Percentiles rank a stretch among this genome's conserved stretches.
Evolutionary conservation across 192 early-diverging fungal genomes (phyloP).

Genomic region (Paraglomus brasilianum): DNA sequence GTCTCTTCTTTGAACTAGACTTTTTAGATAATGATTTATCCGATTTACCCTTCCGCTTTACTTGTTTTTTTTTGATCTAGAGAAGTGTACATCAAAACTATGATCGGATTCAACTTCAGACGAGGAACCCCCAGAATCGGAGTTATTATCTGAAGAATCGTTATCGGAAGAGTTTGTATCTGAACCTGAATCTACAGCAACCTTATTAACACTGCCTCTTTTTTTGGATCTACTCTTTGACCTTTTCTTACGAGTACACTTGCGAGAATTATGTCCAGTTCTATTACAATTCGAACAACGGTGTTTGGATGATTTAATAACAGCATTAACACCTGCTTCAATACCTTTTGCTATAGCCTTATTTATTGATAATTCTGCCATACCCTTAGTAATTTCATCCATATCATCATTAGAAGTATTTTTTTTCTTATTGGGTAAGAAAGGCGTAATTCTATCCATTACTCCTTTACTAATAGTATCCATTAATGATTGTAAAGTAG

Average conservation of each 20-base stretch:
- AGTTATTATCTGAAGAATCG: not conserved
- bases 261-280: constrained; percentile 17
- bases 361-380: constrained; percentile 22
- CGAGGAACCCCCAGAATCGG: not conserved
- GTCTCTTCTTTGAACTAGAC: too few relatives aligned
- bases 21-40: too few relatives aligned
- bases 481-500: constrained; percentile 28
- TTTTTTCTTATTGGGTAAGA: constrained; percentile 25
- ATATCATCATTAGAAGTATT: constrained; percentile 18
- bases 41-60: not conserved
- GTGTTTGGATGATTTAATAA: constrained; percentile 19
- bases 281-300: not conserved
- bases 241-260: constrained; percentile 1
- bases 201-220: constrained; percentile 15
- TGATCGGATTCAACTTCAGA: not conserved
- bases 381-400: constrained; percentile 23
- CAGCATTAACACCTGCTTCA: not conserved
- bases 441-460: constrained; percentile 12
- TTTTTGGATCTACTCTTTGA: constrained; percentile 10
- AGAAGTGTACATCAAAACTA: too few relatives aligned
- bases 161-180: not conserved
- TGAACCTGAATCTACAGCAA: constrained; percentile 20
- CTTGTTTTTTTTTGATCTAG: constrained; percentile 19
- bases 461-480: constrained; percentile 30
- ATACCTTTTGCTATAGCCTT: constrained; percentile 13